Evolutionary conservation across 2,329 filamentous ascomycete species (phyloP).

Genomic region (Didymella exigua): DNA sequence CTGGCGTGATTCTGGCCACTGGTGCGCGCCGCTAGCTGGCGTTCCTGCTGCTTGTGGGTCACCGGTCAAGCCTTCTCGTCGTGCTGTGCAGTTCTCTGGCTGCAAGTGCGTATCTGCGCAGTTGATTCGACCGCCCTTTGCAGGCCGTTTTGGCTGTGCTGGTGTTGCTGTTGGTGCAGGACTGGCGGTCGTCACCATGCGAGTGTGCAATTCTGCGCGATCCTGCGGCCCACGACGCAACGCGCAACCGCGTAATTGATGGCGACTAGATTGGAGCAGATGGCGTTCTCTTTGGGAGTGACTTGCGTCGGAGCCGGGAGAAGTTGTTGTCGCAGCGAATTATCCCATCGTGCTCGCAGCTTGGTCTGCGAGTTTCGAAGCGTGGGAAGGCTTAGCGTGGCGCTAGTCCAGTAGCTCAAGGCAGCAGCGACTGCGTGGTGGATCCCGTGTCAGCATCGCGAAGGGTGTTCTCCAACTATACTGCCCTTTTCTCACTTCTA

Average conservation of each 20-base stretch:
- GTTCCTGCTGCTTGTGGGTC: slow-evolving; percentile 30
- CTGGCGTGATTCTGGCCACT: slow-evolving; percentile 21
- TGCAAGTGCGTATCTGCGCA: slow-evolving; percentile 3
- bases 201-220: background rate
- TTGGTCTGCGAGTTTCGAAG: slow-evolving; percentile 26
- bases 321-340: slow-evolving; percentile 33
- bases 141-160: slow-evolving; percentile 14
- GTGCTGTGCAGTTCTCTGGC: slow-evolving; percentile 9
- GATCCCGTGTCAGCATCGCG: slow-evolving; percentile 13
- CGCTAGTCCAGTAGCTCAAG: background rate
- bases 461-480: slow-evolving; percentile 9
- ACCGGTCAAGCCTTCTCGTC: slow-evolving; percentile 24
- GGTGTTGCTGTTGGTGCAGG: slow-evolving; percentile 6
- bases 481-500: slow-evolving; percentile 25
- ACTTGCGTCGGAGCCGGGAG: slow-evolving; percentile 23
- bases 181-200: slow-evolving; percentile 15
- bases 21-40: slow-evolving; percentile 21
- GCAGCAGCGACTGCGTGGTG: background rate
- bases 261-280: slow-evolving; percentile 17
- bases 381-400: slow-evolving; percentile 30
- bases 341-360: slow-evolving; percentile 21
- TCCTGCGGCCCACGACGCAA: slow-evolving; percentile 5
- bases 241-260: slow-evolving; percentile 16
- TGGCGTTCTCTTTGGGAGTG: slow-evolving; percentile 15
- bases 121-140: slow-evolving; percentile 21